Evolutionary conservation across 2,329 filamentous ascomycete species (phyloP).

Genomic region (Exserohilum rostratum): DNA sequence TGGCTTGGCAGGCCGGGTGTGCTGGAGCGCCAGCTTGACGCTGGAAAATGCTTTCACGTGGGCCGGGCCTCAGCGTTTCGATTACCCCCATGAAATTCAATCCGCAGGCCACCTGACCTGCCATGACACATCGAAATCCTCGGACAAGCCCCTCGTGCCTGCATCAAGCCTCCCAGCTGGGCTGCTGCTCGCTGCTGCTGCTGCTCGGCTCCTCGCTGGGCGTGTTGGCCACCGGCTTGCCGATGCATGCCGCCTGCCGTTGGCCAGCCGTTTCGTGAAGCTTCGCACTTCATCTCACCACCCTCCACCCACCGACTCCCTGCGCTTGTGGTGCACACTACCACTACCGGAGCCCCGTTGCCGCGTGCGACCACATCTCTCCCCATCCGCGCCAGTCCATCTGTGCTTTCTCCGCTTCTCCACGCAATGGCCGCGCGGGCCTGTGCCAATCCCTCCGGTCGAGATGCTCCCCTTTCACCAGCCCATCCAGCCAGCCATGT

Average conservation of each 20-base stretch:
- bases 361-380: too few relatives aligned
- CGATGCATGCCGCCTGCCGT: conserved; percentile 22
- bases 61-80: conserved; percentile 15
- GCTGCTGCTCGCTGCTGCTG: conserved; percentile 10
- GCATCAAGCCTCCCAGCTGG: conserved; percentile 21
- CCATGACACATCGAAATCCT: conserved; percentile 42
- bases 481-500: too few relatives aligned
- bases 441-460: too few relatives aligned
- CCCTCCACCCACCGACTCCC: too few relatives aligned
- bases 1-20: conserved; percentile 15
- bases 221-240: conserved; percentile 12
- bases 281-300: conserved; percentile 24
- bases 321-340: too few relatives aligned
- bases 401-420: conserved; percentile 20
- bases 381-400: conserved; percentile 6
- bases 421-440: conserved; percentile 2
- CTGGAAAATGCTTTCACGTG: conserved; percentile 23
- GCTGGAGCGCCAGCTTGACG: conserved; percentile 20
- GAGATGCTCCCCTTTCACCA: not conserved
- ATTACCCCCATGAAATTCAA: conserved; percentile 26
- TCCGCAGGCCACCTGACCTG: conserved; percentile 14
- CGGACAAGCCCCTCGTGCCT: conserved; percentile 34
- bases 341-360: too few relatives aligned
- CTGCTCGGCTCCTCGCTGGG: too few relatives aligned
- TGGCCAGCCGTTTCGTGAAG: conserved; percentile 14